Evolutionary conservation across 2,329 filamentous ascomycete genomes (phyloP), one percentile per base, ranked within the genome.

Genomic region (Coniochaeta pulveracea): DNA sequence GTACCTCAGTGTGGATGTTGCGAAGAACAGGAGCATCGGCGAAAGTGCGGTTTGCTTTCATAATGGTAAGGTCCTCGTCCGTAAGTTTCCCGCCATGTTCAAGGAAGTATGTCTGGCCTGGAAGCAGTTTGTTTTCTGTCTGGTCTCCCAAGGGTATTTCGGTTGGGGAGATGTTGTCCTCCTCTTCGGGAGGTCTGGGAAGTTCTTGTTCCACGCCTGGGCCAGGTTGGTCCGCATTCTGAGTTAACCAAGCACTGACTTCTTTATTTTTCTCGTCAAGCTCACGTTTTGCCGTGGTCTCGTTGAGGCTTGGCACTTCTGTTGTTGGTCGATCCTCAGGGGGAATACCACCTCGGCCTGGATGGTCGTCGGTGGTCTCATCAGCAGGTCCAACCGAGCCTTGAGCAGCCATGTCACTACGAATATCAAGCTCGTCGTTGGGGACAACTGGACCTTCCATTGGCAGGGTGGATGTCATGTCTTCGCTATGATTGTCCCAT

Each of bases 211-310:
- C 23, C 14, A 11, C 18, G 26, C 21, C 21, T 18, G 14, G 2
- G 35, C 29, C n/a, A 19, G 28, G 18, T 5, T 31, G 18, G 18
- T 31, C 10, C 9, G n/a, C n/a, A n/a, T n/a, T 32, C 27, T 28
- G 57, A 50, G 10, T 51, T 31, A 72, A 50, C 72, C 72, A 76
- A 16, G 57, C 52, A 17, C 50, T 58, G n/a, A 76, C 67, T 23
- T 61, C 56, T 10, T 55, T 48, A 29, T 72, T 74, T 32, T 60
- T 61, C 40, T 69, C 59, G 8, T 62, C 52, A 4, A 56, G 46
- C 35, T 61, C 50, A 5, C 63, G 60, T 19, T 51, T 46, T 12
- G 53, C 48, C 1, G 56, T 58, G 26, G 64, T 49, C 33, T 75
- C 61, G 37, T 74, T 73, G 35, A 64, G 51, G 41, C 63, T 74